Evolutionary conservation across 2,329 filamentous ascomycete genomes (phyloP).

Genomic region (Microcyclosporella mali): DNA sequence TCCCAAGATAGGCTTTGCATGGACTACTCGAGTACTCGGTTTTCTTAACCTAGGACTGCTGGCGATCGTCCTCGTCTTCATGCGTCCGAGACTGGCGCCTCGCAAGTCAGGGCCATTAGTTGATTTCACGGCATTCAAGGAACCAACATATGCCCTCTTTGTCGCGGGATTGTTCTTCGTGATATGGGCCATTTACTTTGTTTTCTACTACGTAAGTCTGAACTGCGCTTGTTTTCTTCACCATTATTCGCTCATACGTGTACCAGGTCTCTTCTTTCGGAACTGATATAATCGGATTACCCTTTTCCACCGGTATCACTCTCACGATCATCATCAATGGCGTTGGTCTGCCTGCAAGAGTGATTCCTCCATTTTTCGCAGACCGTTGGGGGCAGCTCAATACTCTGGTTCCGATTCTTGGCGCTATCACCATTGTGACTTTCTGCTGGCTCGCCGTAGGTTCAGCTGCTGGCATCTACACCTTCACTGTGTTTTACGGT

Average conservation of each 20-base stretch:
- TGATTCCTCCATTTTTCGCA: slow-evolving; percentile 49
- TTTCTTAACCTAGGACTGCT: slow-evolving; percentile 50
- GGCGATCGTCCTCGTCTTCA: slow-evolving; percentile 31
- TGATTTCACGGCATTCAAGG: slow-evolving; percentile 38
- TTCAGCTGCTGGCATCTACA: slow-evolving; percentile 34
- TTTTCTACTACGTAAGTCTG: slow-evolving; percentile 41
- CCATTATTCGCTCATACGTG: background rate
- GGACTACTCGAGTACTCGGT: slow-evolving; percentile 58
- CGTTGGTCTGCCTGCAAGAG: slow-evolving; percentile 50
- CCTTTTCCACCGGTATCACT: slow-evolving; percentile 45
- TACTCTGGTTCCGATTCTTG: slow-evolving; percentile 45
- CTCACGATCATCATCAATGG: slow-evolving; percentile 55
- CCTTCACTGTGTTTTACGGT: slow-evolving; percentile 42
- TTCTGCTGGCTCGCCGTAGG: slow-evolving; percentile 54
- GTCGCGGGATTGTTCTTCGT: slow-evolving; percentile 28
- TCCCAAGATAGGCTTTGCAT: slow-evolving; percentile 56
- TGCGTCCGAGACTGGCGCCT: slow-evolving; percentile 40
- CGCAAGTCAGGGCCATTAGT: slow-evolving; percentile 38
- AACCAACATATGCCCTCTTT: slow-evolving; percentile 37
- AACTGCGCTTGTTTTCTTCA: background rate
- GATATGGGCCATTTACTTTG: slow-evolving; percentile 36
- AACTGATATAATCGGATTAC: slow-evolving; percentile 33
- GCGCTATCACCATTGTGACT: slow-evolving; percentile 43
- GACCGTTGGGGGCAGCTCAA: slow-evolving; percentile 54
- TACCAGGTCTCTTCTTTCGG: slow-evolving; percentile 32